These are phyloP conservation scores for Aegilops umbellulata DNA, from an alignment of 176 grass and related monocot genomes.

Conservation along the genomic window DNA sequence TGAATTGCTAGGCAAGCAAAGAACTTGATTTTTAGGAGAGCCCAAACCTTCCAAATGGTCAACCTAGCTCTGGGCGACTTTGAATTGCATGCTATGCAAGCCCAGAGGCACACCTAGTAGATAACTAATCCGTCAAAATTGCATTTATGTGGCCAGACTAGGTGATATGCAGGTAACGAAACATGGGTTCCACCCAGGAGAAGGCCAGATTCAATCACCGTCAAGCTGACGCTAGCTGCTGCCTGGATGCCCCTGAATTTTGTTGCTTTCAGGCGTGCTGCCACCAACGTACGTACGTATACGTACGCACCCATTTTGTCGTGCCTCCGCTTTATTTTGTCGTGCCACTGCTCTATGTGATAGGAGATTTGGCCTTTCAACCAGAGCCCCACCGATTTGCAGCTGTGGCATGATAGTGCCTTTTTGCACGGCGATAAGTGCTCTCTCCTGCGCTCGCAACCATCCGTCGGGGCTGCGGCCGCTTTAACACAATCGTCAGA, in stretches of 20 bases:
- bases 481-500: conserved; percentile 1
- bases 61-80: too few species aligned
- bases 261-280: not conserved
- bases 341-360: not conserved
- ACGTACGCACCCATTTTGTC: not conserved
- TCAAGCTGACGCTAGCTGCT: conserved; percentile 3
- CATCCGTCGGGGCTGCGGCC: conserved; percentile 20
- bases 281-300: not conserved
- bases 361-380: conserved; percentile 42
- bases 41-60: too few species aligned
- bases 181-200: too few species aligned
- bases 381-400: not conserved
- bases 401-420: conserved; percentile 2
- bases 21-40: too few species aligned
- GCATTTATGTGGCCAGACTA: too few species aligned
- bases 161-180: not conserved
- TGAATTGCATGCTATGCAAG: too few species aligned
- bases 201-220: conserved; percentile 17
- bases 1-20: too few species aligned
- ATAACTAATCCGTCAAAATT: too few species aligned
- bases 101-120: too few species aligned
- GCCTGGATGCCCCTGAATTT: not conserved
- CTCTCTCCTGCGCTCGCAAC: conserved; percentile 21
- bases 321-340: not conserved
- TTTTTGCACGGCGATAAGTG: conserved; percentile 44